A percentile compares a stretch with the other conserved stretches of the same genome.
Evolutionary conservation across 2,329 filamentous ascomycete species (phyloP).

Genomic region (Talaromyces rugulosus): DNA sequence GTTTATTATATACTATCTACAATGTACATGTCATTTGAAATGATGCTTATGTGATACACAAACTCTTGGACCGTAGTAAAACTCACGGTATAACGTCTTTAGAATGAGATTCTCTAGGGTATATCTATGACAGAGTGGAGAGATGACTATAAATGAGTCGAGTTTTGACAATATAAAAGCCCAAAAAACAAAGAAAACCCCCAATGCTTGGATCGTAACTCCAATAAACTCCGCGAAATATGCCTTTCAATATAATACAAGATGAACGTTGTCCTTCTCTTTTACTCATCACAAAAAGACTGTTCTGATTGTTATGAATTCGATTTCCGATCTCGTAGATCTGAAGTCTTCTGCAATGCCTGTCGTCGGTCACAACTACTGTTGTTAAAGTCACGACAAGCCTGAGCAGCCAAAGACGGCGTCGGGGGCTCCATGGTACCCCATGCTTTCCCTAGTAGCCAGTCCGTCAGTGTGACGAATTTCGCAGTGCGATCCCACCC

Average conservation of each 20-base stretch:
- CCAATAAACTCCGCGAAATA: background rate
- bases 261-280: background rate
- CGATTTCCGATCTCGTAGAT: background rate
- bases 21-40: background rate
- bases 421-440: constrained; percentile 30
- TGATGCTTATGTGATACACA: background rate
- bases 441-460: constrained; percentile 78
- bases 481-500: constrained; percentile 80
- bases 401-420: constrained; percentile 26
- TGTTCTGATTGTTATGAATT: background rate
- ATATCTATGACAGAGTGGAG: background rate
- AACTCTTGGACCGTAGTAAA: background rate
- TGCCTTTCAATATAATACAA: background rate
- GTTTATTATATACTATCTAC: background rate
- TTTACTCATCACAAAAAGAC: too few species aligned
- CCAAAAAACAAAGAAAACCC: background rate
- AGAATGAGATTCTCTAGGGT: background rate
- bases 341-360: background rate
- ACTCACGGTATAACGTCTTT: background rate
- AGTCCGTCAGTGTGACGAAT: constrained; percentile 89
- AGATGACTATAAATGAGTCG: background rate
- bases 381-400: constrained; percentile 16
- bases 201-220: background rate
- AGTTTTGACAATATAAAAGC: background rate
- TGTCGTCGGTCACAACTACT: background rate